Evolutionary conservation across 495 filamentous ascomycete genomes (phyloP).

Genomic region (Pyrenula massariospora): DNA sequence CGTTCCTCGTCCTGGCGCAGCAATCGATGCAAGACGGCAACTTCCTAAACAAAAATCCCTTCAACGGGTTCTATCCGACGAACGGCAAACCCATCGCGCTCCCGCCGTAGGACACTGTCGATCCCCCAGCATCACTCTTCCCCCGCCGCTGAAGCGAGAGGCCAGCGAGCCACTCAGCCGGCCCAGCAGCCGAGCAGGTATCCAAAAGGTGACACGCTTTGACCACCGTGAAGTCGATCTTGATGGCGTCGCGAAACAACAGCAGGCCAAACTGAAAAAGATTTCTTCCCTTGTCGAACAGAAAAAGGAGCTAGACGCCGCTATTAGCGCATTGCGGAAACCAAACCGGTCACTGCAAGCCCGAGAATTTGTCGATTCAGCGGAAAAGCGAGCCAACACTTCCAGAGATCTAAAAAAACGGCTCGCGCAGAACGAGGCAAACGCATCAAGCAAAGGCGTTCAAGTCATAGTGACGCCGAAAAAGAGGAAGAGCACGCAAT

Average conservation of each 20-base stretch:
- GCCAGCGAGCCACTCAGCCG: constrained; percentile 20
- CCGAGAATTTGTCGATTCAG: constrained; percentile 57
- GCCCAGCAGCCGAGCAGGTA: constrained; percentile 34
- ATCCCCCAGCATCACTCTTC: background rate
- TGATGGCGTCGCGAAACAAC: constrained; percentile 38
- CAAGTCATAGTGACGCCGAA: constrained; percentile 73
- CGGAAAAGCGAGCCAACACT: constrained; percentile 42
- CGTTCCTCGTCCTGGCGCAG: constrained; percentile 37
- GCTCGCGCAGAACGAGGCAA: constrained; percentile 48
- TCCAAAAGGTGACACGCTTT: constrained; percentile 46
- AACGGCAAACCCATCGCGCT: constrained; percentile 24
- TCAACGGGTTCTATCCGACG: constrained; percentile 62
- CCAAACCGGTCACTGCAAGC: constrained; percentile 74
- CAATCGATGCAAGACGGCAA: constrained; percentile 32
- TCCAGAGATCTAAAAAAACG: constrained; percentile 20
- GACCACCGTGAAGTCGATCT: constrained; percentile 61
- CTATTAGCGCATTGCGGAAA: constrained; percentile 72
- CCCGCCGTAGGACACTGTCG: background rate
- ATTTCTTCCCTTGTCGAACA: constrained; percentile 53
- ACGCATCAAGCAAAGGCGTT: constrained; percentile 51
- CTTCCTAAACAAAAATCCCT: constrained; percentile 41
- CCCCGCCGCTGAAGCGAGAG: background rate
- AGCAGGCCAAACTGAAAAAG: constrained; percentile 57
- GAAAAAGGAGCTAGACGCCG: constrained; percentile 70
- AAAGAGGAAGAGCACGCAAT: constrained; percentile 7